These are phyloP conservation scores for Aspergillus conjunctus DNA, from an alignment of 495 filamentous ascomycete species.

Conservation along the genomic window DNA sequence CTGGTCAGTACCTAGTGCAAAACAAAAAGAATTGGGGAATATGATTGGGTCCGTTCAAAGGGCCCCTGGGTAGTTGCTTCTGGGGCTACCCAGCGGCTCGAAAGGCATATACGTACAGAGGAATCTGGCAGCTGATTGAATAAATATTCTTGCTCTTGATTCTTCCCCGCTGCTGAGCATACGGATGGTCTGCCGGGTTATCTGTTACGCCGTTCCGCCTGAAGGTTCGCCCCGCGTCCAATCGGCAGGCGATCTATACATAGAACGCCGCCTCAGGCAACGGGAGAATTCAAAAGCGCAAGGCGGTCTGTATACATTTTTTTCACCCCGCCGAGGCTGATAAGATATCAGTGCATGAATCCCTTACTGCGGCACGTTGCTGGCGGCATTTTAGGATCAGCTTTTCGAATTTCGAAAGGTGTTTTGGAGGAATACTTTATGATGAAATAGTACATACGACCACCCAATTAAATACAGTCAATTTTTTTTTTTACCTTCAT, in stretches of 20 bases:
- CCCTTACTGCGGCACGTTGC: constrained; percentile 21
- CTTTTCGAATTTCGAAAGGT: not conserved
- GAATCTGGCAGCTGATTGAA: constrained; percentile 2
- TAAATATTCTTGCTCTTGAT: constrained; percentile 20
- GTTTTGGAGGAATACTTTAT: constrained; percentile 7
- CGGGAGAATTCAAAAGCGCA: constrained; percentile 2
- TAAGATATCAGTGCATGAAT: constrained; percentile 22
- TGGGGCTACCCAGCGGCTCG: not conserved
- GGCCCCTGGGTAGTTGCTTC: too few relatives aligned
- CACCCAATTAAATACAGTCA: constrained; percentile 5
- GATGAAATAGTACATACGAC: constrained; percentile 10
- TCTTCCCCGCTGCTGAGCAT: constrained; percentile 21
- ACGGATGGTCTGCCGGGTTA: constrained; percentile 21
- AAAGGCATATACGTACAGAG: constrained; percentile 2
- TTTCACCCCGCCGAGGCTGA: constrained; percentile 23
- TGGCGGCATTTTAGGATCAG: constrained; percentile 5
- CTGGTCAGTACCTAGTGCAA: constrained; percentile 11
- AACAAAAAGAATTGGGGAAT: constrained; percentile 6
- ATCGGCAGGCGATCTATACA: constrained; percentile 21
- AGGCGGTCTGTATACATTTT: constrained; percentile 22
- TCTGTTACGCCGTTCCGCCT: constrained; percentile 20
- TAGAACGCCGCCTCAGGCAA: constrained; percentile 14
- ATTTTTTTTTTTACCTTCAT: constrained; percentile 6
- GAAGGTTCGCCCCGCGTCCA: constrained; percentile 22
- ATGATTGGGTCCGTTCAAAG: too few relatives aligned